These are phyloP conservation scores for Coniosporium apollinis DNA, from an alignment of 495 filamentous ascomycete species.

Conservation along the genomic window DNA sequence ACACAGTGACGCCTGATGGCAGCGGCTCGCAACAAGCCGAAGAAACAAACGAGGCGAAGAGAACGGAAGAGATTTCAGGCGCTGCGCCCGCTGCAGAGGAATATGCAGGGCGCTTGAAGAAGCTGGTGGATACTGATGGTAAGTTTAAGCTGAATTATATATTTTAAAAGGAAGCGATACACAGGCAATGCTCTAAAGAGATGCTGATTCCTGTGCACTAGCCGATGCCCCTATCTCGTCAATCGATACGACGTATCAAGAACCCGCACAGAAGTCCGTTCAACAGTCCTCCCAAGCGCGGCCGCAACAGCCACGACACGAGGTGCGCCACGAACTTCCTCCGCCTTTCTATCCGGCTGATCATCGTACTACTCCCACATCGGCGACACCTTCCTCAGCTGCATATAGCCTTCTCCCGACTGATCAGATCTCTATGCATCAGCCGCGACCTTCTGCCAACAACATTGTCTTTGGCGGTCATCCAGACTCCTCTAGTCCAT, in stretches of 20 bases:
- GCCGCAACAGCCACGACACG: neutral
- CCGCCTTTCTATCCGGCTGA: slow-evolving; percentile 17
- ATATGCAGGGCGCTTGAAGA: no score
- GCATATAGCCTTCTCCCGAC: slow-evolving; percentile 1
- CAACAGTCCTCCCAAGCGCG: neutral
- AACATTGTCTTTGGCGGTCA: slow-evolving; percentile 20
- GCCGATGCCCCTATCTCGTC: neutral
- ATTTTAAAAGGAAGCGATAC: no score
- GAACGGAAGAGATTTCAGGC: no score
- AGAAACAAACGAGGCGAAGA: no score
- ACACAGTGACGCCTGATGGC: neutral
- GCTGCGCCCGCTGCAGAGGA: no score
- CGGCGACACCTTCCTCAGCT: slow-evolving; percentile 8
- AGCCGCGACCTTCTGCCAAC: slow-evolving; percentile 15
- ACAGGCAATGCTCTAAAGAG: no score
- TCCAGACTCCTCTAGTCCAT: slow-evolving; percentile 17
- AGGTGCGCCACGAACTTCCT: slow-evolving; percentile 10
- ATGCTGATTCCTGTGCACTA: neutral
- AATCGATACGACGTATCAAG: neutral
- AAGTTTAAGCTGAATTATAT: no score
- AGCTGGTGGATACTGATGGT: no score
- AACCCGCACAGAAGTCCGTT: neutral
- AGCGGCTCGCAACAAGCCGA: no score
- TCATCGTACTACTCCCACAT: slow-evolving; percentile 8
- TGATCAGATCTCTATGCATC: slow-evolving; percentile 6